Evolutionary conservation across 1,284 basidiomycete species (phyloP), one percentile per base, ranked within the genome.

Genomic region (Ganoderma boninense): DNA sequence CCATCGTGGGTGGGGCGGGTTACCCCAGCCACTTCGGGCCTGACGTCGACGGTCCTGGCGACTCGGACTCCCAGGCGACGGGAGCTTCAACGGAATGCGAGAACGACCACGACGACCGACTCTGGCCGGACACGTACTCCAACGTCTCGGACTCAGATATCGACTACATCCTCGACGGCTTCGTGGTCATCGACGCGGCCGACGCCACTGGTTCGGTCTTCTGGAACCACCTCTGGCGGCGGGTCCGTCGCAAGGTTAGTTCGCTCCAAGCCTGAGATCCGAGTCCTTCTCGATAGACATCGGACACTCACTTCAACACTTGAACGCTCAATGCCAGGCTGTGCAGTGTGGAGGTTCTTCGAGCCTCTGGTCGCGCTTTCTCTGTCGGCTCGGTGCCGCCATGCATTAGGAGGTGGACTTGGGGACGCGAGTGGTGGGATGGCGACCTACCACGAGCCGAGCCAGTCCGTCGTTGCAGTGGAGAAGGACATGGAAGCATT

Each of bases 241-340:
- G 57, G 57, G 20, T 32, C 11, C 57, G 57, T 20, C 57, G 57
- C 57, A 59, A 59, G 57, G 57, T 59, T 35, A 59, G 57, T 20
- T 10, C 35, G 20, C 2, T 3, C 18, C 38, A 1, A 0, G 4
- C 29, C 46, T 13, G 20, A 10, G 20, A n/a, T 14, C 35, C 8
- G 16, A n/a, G n/a, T n/a, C n/a, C n/a, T n/a, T 38, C 32, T 20
- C 26, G 18, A 11, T 8, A 35, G 4, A 35, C 4, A 7, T 35
- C 35, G 3, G 35, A 35, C 10, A 40, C 57, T 59, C 5, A 23
- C 35, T n/a, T 6, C n/a, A 26, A 52, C 49, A 11, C n/a, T 4
- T n/a, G n/a, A n/a, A n/a, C n/a, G n/a, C n/a, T n/a, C n/a, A n/a
- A n/a, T 18, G 5, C 20, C 57, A 59, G 57, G 18, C 13, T 20